Conservation (phyloP, 257 asterid species). For the Petunia secreta region DNA sequence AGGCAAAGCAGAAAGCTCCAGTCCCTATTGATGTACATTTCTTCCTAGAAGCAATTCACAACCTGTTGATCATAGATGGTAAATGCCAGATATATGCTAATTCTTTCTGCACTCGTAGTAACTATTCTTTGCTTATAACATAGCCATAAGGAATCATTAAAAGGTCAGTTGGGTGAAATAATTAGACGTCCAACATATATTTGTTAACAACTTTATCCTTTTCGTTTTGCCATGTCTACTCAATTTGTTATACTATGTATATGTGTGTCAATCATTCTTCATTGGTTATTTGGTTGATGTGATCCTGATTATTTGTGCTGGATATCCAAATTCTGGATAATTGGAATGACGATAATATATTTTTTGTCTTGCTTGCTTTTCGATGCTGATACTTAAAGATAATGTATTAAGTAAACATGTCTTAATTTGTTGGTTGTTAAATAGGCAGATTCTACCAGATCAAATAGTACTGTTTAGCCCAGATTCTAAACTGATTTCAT, state of each 20-base stretch:
- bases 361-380: constrained; percentile 4
- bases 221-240: not conserved
- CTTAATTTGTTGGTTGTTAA: not conserved
- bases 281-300: constrained; percentile 16
- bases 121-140: not conserved
- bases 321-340: constrained; percentile 4
- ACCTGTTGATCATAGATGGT: constrained; percentile 69
- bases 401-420: not conserved
- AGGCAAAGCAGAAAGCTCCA: constrained; percentile 59
- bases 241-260: not conserved
- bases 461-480: not conserved
- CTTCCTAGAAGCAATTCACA: constrained; percentile 79
- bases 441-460: constrained; percentile 17
- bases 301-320: constrained; percentile 9
- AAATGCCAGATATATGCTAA: constrained; percentile 21
- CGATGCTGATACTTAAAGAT: not conserved
- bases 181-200: constrained; percentile 19
- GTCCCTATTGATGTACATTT: constrained; percentile 54
- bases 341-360: not conserved
- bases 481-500: not conserved
- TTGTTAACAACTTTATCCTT: not conserved
- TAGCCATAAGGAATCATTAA: not conserved
- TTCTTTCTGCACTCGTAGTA: not conserved
- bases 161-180: constrained; percentile 18
- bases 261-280: not conserved